Evolutionary conservation across 495 filamentous ascomycete genomes (phyloP).

Genomic region (Glutinoglossum americanum): DNA sequence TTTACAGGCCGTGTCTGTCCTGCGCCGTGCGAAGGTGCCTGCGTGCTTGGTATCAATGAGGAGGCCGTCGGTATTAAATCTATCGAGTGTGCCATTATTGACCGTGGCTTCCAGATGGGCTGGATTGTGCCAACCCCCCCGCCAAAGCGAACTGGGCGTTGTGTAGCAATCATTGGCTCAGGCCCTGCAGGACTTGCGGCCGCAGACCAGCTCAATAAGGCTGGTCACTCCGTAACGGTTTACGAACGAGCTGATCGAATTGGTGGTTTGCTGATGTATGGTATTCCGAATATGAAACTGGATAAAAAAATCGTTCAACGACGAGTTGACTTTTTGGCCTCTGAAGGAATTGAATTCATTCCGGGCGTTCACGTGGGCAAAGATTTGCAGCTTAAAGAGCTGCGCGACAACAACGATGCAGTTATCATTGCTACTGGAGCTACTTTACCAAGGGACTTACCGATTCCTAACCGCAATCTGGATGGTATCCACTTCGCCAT

Average conservation of each 20-base stretch:
- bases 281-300: conserved; percentile 99
- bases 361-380: conserved; percentile 61
- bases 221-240: conserved; percentile 76
- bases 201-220: conserved; percentile 91
- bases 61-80: conserved; percentile 98
- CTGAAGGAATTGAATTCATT: conserved; percentile 71
- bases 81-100: conserved; percentile 97
- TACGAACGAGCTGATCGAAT: conserved; percentile 90
- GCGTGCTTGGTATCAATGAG: conserved; percentile 95
- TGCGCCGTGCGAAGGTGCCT: conserved; percentile 92
- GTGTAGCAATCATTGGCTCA: conserved; percentile 78
- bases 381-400: conserved; percentile 51
- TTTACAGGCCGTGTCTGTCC: conserved; percentile 98
- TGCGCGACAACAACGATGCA: conserved; percentile 60
- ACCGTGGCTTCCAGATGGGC: conserved; percentile 96
- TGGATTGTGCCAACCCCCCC: conserved; percentile 90
- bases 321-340: conserved; percentile 87
- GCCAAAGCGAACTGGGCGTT: conserved; percentile 69
- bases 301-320: conserved; percentile 97
- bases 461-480: conserved; percentile 75
- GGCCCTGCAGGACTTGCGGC: conserved; percentile 81
- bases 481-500: conserved; percentile 95
- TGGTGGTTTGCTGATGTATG: conserved; percentile 94
- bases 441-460: conserved; percentile 89
- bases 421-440: conserved; percentile 94